Evolutionary conservation across 176 grass and related monocot genomes (phyloP).

Genomic region (Zoysia japonica): DNA sequence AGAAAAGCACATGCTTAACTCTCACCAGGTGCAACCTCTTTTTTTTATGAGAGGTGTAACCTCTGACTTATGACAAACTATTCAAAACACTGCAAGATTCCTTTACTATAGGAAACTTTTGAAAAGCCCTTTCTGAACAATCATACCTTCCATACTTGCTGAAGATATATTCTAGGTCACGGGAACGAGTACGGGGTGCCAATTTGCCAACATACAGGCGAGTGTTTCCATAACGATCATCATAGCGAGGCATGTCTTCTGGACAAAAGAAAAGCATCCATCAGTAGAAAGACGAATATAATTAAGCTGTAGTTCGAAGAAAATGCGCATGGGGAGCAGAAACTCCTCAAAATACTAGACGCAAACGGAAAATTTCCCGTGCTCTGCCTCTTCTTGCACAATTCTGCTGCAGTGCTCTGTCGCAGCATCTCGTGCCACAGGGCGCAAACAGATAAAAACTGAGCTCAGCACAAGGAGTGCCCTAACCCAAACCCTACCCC

Average conservation of each 20-base stretch:
- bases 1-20: too few relatives aligned
- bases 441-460: not conserved
- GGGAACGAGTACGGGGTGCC: conserved; percentile 71
- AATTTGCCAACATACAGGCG: conserved; percentile 89
- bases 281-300: not conserved
- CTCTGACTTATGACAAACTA: not conserved
- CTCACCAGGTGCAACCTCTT: too few relatives aligned
- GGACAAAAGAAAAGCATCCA: conserved; percentile 22
- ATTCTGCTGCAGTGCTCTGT: not conserved
- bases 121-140: not conserved
- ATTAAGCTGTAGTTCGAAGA: not conserved
- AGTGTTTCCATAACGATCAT: conserved; percentile 69
- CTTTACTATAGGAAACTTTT: not conserved
- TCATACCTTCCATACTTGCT: conserved; percentile 93
- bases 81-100: not conserved
- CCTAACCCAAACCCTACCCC: too few relatives aligned
- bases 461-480: not conserved
- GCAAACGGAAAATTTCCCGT: too few relatives aligned
- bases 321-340: not conserved
- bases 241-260: conserved; percentile 95
- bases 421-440: not conserved
- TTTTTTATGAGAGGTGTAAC: not conserved
- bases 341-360: not conserved
- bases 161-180: conserved; percentile 89
- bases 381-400: not conserved